Evolutionary conservation across 2,329 filamentous ascomycete species (phyloP).

Genomic region (Sporothrix humicola): DNA sequence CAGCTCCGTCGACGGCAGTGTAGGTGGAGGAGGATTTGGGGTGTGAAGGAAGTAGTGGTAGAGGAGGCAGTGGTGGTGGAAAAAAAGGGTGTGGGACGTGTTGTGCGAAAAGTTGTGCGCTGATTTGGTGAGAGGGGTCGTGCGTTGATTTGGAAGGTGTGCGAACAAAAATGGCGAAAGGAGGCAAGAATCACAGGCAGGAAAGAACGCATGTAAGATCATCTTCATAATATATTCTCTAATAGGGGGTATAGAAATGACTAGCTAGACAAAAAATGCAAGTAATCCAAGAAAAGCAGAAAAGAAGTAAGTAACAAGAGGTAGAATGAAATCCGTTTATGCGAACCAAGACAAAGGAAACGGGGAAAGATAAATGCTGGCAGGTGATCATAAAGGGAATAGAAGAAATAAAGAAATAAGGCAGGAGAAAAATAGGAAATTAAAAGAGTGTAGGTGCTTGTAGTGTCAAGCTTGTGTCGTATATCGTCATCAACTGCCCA

Average conservation of each 20-base stretch:
- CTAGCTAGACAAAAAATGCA: background rate
- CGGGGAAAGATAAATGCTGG: background rate
- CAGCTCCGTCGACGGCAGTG: background rate
- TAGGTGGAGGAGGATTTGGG: background rate
- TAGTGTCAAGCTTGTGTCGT: background rate
- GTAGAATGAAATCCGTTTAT: background rate
- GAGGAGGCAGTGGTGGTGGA: background rate
- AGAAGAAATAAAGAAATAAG: background rate
- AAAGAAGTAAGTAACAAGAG: background rate
- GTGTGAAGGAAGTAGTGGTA: background rate
- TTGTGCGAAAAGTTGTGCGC: background rate
- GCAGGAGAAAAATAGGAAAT: background rate
- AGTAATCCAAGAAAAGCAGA: background rate
- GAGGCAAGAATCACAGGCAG: background rate
- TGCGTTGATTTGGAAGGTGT: background rate
- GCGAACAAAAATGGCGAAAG: background rate
- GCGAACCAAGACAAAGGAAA: conserved; percentile 6
- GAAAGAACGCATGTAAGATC: conserved; percentile 17
- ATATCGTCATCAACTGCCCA: background rate
- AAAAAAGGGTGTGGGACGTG: background rate
- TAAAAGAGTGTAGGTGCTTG: conserved; percentile 14
- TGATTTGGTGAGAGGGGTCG: background rate
- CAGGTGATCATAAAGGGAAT: background rate
- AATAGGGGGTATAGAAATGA: conserved; percentile 11
- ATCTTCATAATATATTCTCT: conserved; percentile 26